Evolutionary conservation across 2,329 filamentous ascomycete genomes (phyloP), one percentile per base, ranked within the genome.

Genomic region (Neofusicoccum ribis): DNA sequence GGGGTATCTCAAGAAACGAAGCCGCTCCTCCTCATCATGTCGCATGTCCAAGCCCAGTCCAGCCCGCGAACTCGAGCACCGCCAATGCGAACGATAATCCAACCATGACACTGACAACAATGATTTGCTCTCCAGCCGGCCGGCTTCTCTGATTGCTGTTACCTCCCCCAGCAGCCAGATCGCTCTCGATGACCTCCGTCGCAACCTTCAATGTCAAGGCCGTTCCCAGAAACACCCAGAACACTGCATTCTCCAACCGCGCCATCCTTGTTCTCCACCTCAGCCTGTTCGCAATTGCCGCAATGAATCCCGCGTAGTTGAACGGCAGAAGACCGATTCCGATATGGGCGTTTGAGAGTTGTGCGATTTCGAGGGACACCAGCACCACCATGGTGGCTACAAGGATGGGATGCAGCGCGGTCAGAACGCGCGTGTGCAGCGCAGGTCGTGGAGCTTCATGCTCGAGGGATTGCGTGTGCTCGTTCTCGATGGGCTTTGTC

Each of bases 251-350:
- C 1, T 71, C 47, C 47, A 64, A 68, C 46, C 68, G 67, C 74
- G 59, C 37, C 74, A 73, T 2, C 68, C 69, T 8, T 65, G 41
- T 8, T 72, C 61, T 27, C 69, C 67, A 65, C 8, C 7, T 67
- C 68, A 39, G 64, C 37, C 9, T 70, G 5, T 11, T 72, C 72
- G n/a, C 69, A 46, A n/a, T 68, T 71, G 69, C 75, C 2, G 71
- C 44, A 3, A 77, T n/a, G 1, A 77, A 46, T 1, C 74, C 73
- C 9, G 71, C 70, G 64, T 73, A 76, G 8, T 66, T 67, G 63
- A 78, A 77, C 11, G 76, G 75, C n/a, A 77, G 39, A 6, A 78
- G 67, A 0, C 71, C 72, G 62, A 78, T 73, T 1, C 74, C 73
- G 52, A 72, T 70, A 61, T 73, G 63, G 4, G 76, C 67, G 5